Percentiles rank a stretch among this genome's conserved stretches.
phyloP scores from a whole-genome alignment of 2,329 filamentous ascomycete genomes.

The Didymella keratinophila region DNA sequence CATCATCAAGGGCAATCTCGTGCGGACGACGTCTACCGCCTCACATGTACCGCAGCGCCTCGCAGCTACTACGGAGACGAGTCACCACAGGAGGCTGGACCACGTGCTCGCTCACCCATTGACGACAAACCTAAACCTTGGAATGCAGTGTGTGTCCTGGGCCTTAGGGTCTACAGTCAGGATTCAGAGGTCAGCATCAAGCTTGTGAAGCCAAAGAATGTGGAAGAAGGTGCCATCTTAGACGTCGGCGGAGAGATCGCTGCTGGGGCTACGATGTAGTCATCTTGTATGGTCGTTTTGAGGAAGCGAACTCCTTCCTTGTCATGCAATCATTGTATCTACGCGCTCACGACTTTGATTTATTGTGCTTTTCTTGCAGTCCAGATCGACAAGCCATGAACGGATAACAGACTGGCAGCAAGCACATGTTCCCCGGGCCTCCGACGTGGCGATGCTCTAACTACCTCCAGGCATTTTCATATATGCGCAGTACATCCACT shows the following conservation, averaged over 20 bases:
- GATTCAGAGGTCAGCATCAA: constrained; percentile 44
- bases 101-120: constrained; percentile 3
- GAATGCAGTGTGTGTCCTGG: constrained; percentile 68
- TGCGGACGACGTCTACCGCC: not conserved
- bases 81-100: not conserved
- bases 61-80: constrained; percentile 16
- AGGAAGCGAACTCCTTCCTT: not conserved
- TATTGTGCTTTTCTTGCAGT: not conserved
- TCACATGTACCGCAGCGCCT: constrained; percentile 2
- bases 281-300: not conserved
- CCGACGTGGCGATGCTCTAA: not conserved
- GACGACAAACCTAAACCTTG: constrained; percentile 54
- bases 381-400: not conserved
- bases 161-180: constrained; percentile 60
- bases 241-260: constrained; percentile 42
- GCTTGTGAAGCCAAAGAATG: constrained; percentile 40
- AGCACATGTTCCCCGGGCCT: not conserved
- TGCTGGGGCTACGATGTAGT: constrained; percentile 48
- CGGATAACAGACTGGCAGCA: not conserved
- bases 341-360: not conserved
- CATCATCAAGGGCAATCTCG: not conserved
- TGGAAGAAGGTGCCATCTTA: constrained; percentile 42
- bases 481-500: not conserved
- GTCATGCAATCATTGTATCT: not conserved
- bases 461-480: not conserved